Evolutionary conservation across 169 alveolate genomes (phyloP).

Genomic region (Plasmodium fragile): DNA sequence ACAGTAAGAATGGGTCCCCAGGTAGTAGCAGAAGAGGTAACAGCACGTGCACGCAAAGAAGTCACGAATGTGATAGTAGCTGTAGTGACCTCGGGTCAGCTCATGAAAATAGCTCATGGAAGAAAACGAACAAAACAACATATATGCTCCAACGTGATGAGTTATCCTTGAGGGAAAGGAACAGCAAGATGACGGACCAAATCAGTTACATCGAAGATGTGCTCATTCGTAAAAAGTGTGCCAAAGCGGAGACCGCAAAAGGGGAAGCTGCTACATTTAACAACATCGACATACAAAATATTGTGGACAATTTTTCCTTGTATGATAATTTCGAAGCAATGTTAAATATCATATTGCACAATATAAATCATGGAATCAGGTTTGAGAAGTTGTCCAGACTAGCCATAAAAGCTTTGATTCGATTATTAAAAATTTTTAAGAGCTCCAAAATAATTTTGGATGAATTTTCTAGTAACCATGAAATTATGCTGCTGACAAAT

Average conservation of each 20-base stretch:
- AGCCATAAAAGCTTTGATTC: slow-evolving; percentile 46
- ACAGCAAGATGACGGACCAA: neutral
- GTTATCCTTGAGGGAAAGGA: neutral
- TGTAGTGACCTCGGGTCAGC: neutral
- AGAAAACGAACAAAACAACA: neutral
- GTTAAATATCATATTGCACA: slow-evolving; percentile 41
- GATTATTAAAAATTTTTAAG: slow-evolving; percentile 41
- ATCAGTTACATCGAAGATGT: slow-evolving; percentile 23
- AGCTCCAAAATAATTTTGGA: slow-evolving; percentile 65
- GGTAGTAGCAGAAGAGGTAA: neutral
- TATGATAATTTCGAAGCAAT: slow-evolving; percentile 56
- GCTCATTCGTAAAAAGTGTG: neutral
- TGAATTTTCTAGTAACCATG: slow-evolving; percentile 43
- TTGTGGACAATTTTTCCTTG: slow-evolving; percentile 42
- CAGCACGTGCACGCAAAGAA: neutral
- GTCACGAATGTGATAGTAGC: neutral
- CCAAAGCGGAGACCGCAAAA: neutral
- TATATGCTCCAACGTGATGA: neutral
- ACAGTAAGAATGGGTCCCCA: neutral
- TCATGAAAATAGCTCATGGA: neutral
- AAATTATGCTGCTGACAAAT: slow-evolving; percentile 50
- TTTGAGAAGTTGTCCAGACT: slow-evolving; percentile 36
- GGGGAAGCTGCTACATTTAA: neutral
- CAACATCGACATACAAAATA: slow-evolving; percentile 3
- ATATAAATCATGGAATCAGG: slow-evolving; percentile 55